Base-by-base conservation (phyloP, 108 stramenopile genomes). In the Skeletonema potamos region DNA sequence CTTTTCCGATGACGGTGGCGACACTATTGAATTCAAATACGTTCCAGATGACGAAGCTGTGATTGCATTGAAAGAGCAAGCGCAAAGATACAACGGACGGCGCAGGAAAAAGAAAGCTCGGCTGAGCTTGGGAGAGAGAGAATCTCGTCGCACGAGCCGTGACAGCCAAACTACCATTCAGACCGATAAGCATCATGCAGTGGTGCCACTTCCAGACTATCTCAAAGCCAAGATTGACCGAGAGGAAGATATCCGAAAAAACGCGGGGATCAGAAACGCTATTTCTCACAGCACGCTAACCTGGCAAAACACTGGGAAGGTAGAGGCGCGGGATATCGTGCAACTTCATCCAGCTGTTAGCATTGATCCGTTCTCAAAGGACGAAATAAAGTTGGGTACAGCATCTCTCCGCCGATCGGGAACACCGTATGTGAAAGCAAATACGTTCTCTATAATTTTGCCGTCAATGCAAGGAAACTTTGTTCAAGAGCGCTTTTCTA, bases 281-380 rank as follows among this genome's bases (percentile, higher is more conserved):
- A 58, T 85, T 11, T 46, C 76, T 28, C 57, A 69, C 37, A 57
- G 27, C 17, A 15, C 66, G 8, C 46, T 43, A 70, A 87, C 62
- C 6, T 83, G 48, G 82, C 80, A 55, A 44, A 79, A 86, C 43
- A 67, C 78, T 28, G 92, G 91, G 4, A 41, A 48, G 5, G 62
- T 95, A 61, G 63, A 74, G 48, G 81, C 88, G 11, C 51, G 70
- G 10, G 89, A 92, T 58, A 81, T 97, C 29, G 77, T 94, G 24
- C 89, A 89, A 22, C 90, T 97, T 28, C 93, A 95, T 65, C 89
- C 91, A 8, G 96, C 92, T 1, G 66, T 54, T 17, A 86, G 94
- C 34, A 32, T 82, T 18, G 94, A 96, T 74, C 91, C 92, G 1
- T 84, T 89, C 36, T 74, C 83, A 6, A 63, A 65, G 24, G 84